Evolutionary conservation across 1,139 yeast species (phyloP).

Genomic region (Wickerhamomyces sp.): DNA sequence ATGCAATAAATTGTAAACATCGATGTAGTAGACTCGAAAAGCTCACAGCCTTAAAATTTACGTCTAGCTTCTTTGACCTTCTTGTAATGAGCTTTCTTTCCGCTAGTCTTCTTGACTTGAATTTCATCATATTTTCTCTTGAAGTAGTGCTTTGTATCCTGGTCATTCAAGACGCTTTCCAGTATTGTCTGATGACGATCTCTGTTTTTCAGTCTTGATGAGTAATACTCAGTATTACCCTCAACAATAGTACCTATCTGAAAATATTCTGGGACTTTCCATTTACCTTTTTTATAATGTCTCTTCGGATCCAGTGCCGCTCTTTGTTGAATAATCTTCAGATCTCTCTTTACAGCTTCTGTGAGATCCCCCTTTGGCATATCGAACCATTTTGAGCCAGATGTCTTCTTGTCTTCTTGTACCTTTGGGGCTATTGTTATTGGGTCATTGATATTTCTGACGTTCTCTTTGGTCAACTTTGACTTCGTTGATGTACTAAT

Average conservation of each 20-base stretch:
- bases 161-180: slow-evolving; percentile 76
- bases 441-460: slow-evolving; percentile 19
- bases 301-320: slow-evolving; percentile 93
- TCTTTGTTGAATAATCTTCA: slow-evolving; percentile 76
- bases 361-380: slow-evolving; percentile 80
- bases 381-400: slow-evolving; percentile 75
- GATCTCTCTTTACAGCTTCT: slow-evolving; percentile 63
- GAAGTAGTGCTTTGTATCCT: slow-evolving; percentile 68
- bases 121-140: slow-evolving; percentile 80
- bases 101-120: slow-evolving; percentile 69
- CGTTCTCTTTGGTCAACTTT: slow-evolving; percentile 5
- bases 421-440: slow-evolving; percentile 11
- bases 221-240: slow-evolving; percentile 74
- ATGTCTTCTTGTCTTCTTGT: slow-evolving; percentile 16
- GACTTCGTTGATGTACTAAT: background rate
- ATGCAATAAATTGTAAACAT: too few relatives aligned
- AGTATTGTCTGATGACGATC: slow-evolving; percentile 76
- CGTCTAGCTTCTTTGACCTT: slow-evolving; percentile 59
- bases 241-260: slow-evolving; percentile 87
- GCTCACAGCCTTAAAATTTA: slow-evolving; percentile 29
- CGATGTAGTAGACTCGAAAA: too few relatives aligned
- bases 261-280: slow-evolving; percentile 76
- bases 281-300: slow-evolving; percentile 85
- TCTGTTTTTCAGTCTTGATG: slow-evolving; percentile 62
- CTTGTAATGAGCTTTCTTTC: slow-evolving; percentile 66